Evolutionary conservation across 2,329 filamentous ascomycete species (phyloP).

Genomic region (Leptoxyphium fumago): DNA sequence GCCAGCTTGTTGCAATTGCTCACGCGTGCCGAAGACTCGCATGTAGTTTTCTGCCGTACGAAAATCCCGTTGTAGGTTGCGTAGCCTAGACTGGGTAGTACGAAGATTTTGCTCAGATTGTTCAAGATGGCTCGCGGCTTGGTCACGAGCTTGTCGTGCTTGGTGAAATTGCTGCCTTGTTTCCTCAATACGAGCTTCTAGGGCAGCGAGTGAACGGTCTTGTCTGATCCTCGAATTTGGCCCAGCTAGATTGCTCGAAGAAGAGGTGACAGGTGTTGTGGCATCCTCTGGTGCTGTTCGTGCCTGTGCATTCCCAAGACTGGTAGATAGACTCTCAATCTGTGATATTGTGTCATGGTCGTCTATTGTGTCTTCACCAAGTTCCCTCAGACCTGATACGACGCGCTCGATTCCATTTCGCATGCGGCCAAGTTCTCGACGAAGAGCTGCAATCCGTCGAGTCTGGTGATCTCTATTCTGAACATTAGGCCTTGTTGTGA

Average conservation of each 20-base stretch:
- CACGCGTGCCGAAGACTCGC: slow-evolving; percentile 31
- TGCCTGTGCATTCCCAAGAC: slow-evolving; percentile 15
- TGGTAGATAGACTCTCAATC: slow-evolving; percentile 15
- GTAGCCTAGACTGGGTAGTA: slow-evolving; percentile 16
- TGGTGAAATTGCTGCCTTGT: slow-evolving; percentile 18
- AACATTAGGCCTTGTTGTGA: neutral
- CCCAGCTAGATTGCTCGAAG: slow-evolving; percentile 9
- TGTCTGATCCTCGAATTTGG: slow-evolving; percentile 5
- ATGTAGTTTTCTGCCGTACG: slow-evolving; percentile 23
- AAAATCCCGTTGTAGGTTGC: slow-evolving; percentile 20
- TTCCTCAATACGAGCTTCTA: slow-evolving; percentile 18
- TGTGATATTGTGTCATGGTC: slow-evolving; percentile 15
- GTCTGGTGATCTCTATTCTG: slow-evolving; percentile 21
- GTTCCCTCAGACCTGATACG: slow-evolving; percentile 20
- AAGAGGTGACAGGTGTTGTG: slow-evolving; percentile 10
- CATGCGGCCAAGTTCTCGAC: slow-evolving; percentile 23
- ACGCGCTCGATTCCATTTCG: slow-evolving; percentile 24
- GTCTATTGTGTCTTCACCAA: slow-evolving; percentile 21
- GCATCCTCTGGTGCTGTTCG: slow-evolving; percentile 7
- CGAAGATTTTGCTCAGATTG: slow-evolving; percentile 19
- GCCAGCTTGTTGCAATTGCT: slow-evolving; percentile 30
- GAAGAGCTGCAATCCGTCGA: slow-evolving; percentile 21
- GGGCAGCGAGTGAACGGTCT: slow-evolving; percentile 11
- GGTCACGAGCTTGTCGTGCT: slow-evolving; percentile 17
- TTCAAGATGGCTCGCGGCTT: slow-evolving; percentile 20